These are phyloP conservation scores for Heimioporus sp. DNA, from an alignment of 768 basidiomycete species.

Conservation along the genomic window DNA sequence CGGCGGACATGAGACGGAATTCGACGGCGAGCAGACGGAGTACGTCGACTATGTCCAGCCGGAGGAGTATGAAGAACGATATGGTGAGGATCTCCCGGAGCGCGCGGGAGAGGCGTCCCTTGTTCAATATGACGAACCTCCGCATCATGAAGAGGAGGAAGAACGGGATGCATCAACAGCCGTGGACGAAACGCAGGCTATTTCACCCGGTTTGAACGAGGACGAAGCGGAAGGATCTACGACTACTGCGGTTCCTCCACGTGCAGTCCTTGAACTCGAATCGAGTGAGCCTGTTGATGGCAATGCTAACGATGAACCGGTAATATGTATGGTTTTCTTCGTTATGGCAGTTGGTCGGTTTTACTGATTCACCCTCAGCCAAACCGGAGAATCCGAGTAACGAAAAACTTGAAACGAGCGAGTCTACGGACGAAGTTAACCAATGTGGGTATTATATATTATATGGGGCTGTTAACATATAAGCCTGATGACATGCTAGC, in stretches of 20 bases:
- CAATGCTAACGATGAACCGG: background rate
- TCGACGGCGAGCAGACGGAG: slow-evolving; percentile 33
- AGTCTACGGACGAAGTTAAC: slow-evolving; percentile 1
- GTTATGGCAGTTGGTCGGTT: background rate
- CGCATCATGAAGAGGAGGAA: slow-evolving; percentile 24
- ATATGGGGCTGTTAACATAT: background rate
- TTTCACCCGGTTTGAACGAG: slow-evolving; percentile 11
- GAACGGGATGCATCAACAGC: slow-evolving; percentile 17
- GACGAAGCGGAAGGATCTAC: slow-evolving; percentile 11
- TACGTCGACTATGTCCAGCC: slow-evolving; percentile 32
- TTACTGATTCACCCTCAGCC: slow-evolving; percentile 10
- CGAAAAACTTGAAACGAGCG: background rate
- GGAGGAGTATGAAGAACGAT: slow-evolving; percentile 36
- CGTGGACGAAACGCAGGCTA: slow-evolving; percentile 15
- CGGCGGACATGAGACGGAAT: slow-evolving; percentile 11
- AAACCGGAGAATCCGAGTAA: background rate
- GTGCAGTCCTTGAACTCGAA: slow-evolving; percentile 8
- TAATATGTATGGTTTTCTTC: too few relatives aligned
- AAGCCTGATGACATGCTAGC: slow-evolving; percentile 4
- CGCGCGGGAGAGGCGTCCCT: slow-evolving; percentile 16
- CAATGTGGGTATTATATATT: slow-evolving; percentile 11
- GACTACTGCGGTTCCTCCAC: slow-evolving; percentile 14
- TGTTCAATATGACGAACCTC: slow-evolving; percentile 16
- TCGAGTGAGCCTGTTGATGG: background rate
- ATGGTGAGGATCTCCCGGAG: slow-evolving; percentile 35